A percentile compares a stretch with the other conserved stretches of the same genome.
phyloP scores from a whole-genome alignment of 108 stramenopile species.

The Fragilaria crotonensis region DNA sequence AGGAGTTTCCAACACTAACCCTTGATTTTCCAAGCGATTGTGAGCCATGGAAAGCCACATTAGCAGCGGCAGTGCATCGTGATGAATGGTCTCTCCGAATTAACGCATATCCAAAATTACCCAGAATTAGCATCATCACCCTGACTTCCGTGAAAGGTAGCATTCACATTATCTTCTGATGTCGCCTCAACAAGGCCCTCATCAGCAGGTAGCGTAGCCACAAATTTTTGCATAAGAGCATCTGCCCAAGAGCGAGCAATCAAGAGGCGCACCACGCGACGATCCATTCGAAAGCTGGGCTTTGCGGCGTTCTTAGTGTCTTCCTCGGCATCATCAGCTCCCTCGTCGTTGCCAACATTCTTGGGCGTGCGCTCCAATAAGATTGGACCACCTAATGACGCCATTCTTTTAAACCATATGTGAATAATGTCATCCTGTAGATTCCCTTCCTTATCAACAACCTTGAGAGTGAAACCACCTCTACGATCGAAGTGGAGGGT shows the following conservation, averaged over 20 bases:
- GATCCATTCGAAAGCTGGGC: conserved; percentile 71
- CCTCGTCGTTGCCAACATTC: conserved; percentile 21
- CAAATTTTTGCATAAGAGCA: conserved; percentile 29
- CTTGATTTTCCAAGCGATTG: too few relatives aligned
- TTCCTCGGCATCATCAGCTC: conserved; percentile 12
- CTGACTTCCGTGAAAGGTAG: too few relatives aligned
- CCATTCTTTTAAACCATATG: conserved; percentile 38
- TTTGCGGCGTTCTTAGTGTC: conserved; percentile 6
- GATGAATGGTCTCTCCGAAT: too few relatives aligned
- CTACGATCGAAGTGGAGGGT: conserved; percentile 43
- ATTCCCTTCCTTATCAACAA: conserved; percentile 16
- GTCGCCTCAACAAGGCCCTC: too few relatives aligned
- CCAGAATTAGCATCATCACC: too few relatives aligned
- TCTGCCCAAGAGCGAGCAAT: conserved; percentile 84
- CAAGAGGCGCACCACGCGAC: conserved; percentile 70
- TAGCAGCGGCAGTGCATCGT: too few relatives aligned
- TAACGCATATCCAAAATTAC: too few relatives aligned
- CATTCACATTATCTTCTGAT: too few relatives aligned
- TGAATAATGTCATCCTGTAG: conserved; percentile 23
- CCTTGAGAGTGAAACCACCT: conserved; percentile 63
- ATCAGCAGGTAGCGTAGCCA: too few relatives aligned
- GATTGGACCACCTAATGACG: conserved; percentile 63
- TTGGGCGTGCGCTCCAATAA: conserved; percentile 48
- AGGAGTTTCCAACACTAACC: too few relatives aligned
- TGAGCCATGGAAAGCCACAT: too few relatives aligned